Percentiles rank a stretch among this genome's conserved stretches.
Conservation (phyloP, 1,284 basidiomycete genomes). For the Pascua guehoae region DNA sequence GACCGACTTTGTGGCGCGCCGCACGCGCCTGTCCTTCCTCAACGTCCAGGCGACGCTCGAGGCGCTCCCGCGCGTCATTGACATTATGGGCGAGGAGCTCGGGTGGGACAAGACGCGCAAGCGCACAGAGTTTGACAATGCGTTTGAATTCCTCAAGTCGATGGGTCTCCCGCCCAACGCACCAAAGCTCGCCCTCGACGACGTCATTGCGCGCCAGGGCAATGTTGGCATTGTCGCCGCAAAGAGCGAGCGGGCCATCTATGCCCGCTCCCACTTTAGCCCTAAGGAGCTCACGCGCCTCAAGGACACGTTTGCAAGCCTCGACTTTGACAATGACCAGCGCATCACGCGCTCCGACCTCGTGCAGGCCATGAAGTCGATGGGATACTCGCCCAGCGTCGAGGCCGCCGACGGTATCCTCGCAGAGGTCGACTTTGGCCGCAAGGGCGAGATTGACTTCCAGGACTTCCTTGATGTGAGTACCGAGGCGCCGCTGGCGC, state of each 20-base stretch:
- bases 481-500: conserved; percentile 42
- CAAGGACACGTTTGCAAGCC: conserved; percentile 56
- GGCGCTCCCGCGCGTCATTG: conserved; percentile 78
- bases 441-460: conserved; percentile 59
- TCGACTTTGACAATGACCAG: conserved; percentile 50
- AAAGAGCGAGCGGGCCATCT: conserved; percentile 47
- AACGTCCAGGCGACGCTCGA: conserved; percentile 84
- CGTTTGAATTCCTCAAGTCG: conserved; percentile 63
- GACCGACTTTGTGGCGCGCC: conserved; percentile 86
- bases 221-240: conserved; percentile 34
- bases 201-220: conserved; percentile 35
- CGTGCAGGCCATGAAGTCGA: conserved; percentile 43
- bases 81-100: conserved; percentile 85
- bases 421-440: conserved; percentile 66
- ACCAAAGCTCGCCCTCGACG: conserved; percentile 37
- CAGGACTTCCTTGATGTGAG: conserved; percentile 69
- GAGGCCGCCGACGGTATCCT: conserved; percentile 68
- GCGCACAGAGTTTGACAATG: conserved; percentile 60
- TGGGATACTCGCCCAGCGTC: conserved; percentile 39
- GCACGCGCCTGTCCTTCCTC: conserved; percentile 87
- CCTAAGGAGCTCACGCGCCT: conserved; percentile 65
- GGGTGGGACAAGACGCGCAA: conserved; percentile 66
- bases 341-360: conserved; percentile 45
- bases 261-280: conserved; percentile 63
- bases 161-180: conserved; percentile 68